Base-by-base conservation (phyloP, 306 rosid species). In the Macrotyloma uniflorum region DNA sequence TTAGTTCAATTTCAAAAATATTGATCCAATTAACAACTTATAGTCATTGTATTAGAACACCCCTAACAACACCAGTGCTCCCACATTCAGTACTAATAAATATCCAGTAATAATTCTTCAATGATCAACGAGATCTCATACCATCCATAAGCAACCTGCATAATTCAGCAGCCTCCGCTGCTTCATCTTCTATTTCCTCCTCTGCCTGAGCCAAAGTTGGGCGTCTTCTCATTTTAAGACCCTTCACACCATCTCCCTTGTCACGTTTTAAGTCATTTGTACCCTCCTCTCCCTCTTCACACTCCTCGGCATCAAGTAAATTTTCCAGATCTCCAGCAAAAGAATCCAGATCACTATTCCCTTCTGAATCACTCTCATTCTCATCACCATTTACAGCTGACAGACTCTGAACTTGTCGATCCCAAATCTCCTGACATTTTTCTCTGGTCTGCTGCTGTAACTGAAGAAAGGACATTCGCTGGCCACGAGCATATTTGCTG, bases 371-470 rank as follows among this genome's bases (percentile, higher is more conserved):
- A 15, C 97, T 92, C 79, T 89, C 98, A 64, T 90, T 88, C 84
- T 92, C 97, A 75, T 91, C 97, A 49, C 93, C 92, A 78, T 85
- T 90, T 55, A 86, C 79, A 76, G 93, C 87, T 69, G 92, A 82
- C 83, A 95, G 91, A 83, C 91, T 87, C 89, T 92, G 98, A 81
- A 80, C 75, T 87, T 92, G 98, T 18, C 98, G 86, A 65, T 95
- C 98, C 98, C 98, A 95, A 80, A 95, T 92, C 82, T 95, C 98
- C 80, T 95, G 98, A 86, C 98, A 95, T 88, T 95, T 95, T 75
- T 95, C 97, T 81, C 98, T 83, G 28, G 94, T 95, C 90, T 95
- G 98, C 86, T 91, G 98, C 91, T 95, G 98, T 77, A 95, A 85
- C 81, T 95, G 98, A 82, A 95, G 97, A 84, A 94, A 94, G 75